Conservation (phyloP, 1,284 basidiomycete genomes). For the Cryptococcus neoformans region DNA sequence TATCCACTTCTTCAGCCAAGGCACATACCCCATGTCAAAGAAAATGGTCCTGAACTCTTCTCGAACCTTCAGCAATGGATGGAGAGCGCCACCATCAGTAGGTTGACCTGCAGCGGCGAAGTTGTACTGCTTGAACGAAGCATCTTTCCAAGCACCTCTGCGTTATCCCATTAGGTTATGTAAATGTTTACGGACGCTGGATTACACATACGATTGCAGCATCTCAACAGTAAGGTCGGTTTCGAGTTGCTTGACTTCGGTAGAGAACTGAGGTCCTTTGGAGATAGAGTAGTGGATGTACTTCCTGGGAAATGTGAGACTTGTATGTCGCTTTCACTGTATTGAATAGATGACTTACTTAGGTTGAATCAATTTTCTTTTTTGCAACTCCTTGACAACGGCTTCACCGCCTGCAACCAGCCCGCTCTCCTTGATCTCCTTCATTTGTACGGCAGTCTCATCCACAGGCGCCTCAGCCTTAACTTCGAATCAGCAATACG, state of each 20-base stretch:
- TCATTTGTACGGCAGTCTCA: slow-evolving; percentile 68
- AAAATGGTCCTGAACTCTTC: slow-evolving; percentile 99
- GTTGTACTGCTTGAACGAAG: slow-evolving; percentile 97
- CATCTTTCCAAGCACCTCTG: slow-evolving; percentile 87
- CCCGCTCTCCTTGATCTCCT: slow-evolving; percentile 65
- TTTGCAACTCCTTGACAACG: slow-evolving; percentile 77
- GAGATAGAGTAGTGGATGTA: slow-evolving; percentile 88
- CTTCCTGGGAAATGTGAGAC: slow-evolving; percentile 78
- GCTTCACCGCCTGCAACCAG: slow-evolving; percentile 73
- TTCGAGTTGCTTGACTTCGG: slow-evolving; percentile 92
- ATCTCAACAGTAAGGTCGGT: slow-evolving; percentile 97
- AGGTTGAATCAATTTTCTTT: slow-evolving; percentile 72
- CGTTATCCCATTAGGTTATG: slow-evolving; percentile 5
- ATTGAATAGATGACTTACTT: slow-evolving; percentile 30
- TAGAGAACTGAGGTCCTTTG: slow-evolving; percentile 86
- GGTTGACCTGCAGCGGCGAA: slow-evolving; percentile 94
- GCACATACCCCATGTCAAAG: slow-evolving; percentile 91
- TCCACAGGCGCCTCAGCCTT: slow-evolving; percentile 68
- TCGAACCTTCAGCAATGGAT: slow-evolving; percentile 94
- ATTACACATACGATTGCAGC: slow-evolving; percentile 69
- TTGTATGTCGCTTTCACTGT: not conserved
- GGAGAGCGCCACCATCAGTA: slow-evolving; percentile 84
- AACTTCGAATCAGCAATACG: not conserved
- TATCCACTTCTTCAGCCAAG: no score
- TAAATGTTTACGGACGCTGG: not conserved